Percentiles rank a stretch among this genome's conserved stretches.
Evolutionary conservation across 139 green algal genomes (phyloP).

Genomic region (Deuterostichococcus epilithicus): DNA sequence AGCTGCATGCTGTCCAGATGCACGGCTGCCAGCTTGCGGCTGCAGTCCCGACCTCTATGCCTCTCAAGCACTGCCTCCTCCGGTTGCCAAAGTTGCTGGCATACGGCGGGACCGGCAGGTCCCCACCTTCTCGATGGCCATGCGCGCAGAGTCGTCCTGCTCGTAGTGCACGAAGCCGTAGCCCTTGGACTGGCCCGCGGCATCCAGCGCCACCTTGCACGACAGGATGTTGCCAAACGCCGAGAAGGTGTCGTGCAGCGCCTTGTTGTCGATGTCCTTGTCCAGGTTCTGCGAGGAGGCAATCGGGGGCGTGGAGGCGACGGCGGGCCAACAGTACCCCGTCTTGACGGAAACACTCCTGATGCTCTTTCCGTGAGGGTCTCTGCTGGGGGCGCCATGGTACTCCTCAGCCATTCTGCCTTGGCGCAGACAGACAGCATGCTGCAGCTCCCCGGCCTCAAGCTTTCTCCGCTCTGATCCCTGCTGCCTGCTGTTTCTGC

Average conservation of each 20-base stretch:
- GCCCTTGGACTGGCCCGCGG: conserved; percentile 66
- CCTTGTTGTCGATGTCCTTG: conserved; percentile 87
- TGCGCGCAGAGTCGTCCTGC: conserved; percentile 67
- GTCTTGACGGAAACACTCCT: neutral
- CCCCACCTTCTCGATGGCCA: conserved; percentile 77
- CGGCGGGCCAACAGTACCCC: neutral
- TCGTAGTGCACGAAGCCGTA: conserved; percentile 97
- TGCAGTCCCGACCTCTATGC: too few species aligned
- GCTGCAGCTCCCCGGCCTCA: too few species aligned
- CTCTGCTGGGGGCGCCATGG: too few species aligned
- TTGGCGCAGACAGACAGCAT: too few species aligned
- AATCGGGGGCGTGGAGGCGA: conserved; percentile 10
- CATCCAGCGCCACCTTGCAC: conserved; percentile 51
- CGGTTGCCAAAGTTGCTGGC: too few species aligned
- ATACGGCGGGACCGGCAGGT: too few species aligned
- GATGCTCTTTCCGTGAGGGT: too few species aligned
- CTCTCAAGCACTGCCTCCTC: too few species aligned
- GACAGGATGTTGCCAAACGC: conserved; percentile 88
- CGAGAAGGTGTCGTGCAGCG: conserved; percentile 91
- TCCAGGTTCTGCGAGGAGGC: conserved; percentile 85
- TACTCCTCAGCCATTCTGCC: too few species aligned
- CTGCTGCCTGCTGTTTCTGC: too few species aligned
- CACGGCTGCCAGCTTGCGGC: neutral
- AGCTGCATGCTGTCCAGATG: neutral
- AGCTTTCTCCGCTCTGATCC: too few species aligned